Evolutionary conservation across 2,329 filamentous ascomycete genomes (phyloP).

Genomic region (Alternaria brassicicola): DNA sequence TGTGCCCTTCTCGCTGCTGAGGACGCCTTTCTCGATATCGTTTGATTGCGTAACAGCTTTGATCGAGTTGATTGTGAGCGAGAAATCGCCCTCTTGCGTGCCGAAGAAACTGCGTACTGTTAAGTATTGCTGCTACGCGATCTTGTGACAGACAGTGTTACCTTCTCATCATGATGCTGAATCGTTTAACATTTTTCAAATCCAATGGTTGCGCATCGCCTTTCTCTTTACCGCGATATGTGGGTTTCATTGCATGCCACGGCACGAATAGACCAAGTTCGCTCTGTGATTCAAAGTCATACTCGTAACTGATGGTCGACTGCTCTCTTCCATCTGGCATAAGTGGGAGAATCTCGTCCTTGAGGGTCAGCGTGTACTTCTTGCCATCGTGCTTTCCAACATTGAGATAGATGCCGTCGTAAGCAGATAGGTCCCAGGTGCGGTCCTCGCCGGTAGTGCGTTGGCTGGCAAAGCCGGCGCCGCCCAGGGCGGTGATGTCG

Average conservation of each 20-base stretch:
- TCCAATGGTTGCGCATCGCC: constrained; percentile 66
- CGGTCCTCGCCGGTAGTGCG: constrained; percentile 64
- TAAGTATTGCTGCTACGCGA: constrained; percentile 10
- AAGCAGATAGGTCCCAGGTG: constrained; percentile 67
- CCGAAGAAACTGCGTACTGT: constrained; percentile 70
- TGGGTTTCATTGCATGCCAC: constrained; percentile 71
- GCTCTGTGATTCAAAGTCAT: constrained; percentile 29
- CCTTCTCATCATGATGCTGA: constrained; percentile 85
- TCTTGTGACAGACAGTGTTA: constrained; percentile 41
- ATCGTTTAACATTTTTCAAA: constrained; percentile 64
- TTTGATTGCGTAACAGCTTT: constrained; percentile 49
- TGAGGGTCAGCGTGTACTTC: constrained; percentile 75
- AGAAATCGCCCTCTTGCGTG: constrained; percentile 71
- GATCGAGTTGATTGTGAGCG: constrained; percentile 62
- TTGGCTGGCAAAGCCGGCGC: constrained; percentile 83
- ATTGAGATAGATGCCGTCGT: constrained; percentile 65
- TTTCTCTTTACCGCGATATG: constrained; percentile 72
- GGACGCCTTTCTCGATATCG: constrained; percentile 37
- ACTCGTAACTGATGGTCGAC: constrained; percentile 76
- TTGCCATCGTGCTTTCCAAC: constrained; percentile 65
- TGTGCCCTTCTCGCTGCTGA: not conserved
- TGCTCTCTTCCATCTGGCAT: constrained; percentile 71
- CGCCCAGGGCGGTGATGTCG: constrained; percentile 76
- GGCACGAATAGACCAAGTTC: constrained; percentile 58
- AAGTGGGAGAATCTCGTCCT: constrained; percentile 67